These are phyloP conservation scores for Debaryomyces robertsiae DNA, from an alignment of 1,139 yeast species.

Conservation along the genomic window DNA sequence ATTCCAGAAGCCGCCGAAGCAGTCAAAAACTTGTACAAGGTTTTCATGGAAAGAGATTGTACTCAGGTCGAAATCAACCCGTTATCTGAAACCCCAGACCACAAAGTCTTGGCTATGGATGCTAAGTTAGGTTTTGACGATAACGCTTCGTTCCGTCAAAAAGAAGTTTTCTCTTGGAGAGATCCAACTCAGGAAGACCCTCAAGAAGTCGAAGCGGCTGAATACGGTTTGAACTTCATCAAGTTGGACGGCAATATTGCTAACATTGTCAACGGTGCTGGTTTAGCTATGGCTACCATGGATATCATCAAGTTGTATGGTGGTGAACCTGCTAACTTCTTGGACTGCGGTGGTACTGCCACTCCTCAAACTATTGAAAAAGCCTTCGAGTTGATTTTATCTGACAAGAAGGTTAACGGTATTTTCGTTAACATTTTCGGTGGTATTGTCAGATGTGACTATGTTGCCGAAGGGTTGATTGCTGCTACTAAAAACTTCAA, in stretches of 20 bases:
- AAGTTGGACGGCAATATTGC: slow-evolving; percentile 98
- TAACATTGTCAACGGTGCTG: slow-evolving; percentile 99
- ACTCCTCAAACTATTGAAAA: slow-evolving; percentile 97
- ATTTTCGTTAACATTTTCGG: slow-evolving; percentile 98
- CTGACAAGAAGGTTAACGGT: slow-evolving; percentile 89
- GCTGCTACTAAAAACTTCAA: slow-evolving; percentile 95
- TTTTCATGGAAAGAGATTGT: slow-evolving; percentile 88
- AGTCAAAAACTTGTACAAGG: slow-evolving; percentile 82
- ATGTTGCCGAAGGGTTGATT: slow-evolving; percentile 96
- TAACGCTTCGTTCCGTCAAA: slow-evolving; percentile 92
- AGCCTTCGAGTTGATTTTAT: slow-evolving; percentile 91
- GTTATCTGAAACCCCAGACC: slow-evolving; percentile 87
- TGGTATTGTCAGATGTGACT: slow-evolving; percentile 99
- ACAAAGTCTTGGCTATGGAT: slow-evolving; percentile 95
- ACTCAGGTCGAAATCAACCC: slow-evolving; percentile 99
- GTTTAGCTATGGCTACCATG: slow-evolving; percentile 99
- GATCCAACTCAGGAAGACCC: slow-evolving; percentile 98
- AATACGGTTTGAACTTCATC: slow-evolving; percentile 91
- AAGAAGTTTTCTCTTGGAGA: slow-evolving; percentile 95
- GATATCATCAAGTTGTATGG: slow-evolving; percentile 98
- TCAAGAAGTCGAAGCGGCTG: slow-evolving; percentile 89
- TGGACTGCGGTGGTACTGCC: slow-evolving; percentile 99
- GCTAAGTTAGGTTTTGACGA: slow-evolving; percentile 98
- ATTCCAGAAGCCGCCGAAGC: slow-evolving; percentile 86
- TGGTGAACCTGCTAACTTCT: slow-evolving; percentile 98